phyloP scores from a whole-genome alignment of 805 yeast genomes.

The Zygotorulaspora chibaensis region DNA sequence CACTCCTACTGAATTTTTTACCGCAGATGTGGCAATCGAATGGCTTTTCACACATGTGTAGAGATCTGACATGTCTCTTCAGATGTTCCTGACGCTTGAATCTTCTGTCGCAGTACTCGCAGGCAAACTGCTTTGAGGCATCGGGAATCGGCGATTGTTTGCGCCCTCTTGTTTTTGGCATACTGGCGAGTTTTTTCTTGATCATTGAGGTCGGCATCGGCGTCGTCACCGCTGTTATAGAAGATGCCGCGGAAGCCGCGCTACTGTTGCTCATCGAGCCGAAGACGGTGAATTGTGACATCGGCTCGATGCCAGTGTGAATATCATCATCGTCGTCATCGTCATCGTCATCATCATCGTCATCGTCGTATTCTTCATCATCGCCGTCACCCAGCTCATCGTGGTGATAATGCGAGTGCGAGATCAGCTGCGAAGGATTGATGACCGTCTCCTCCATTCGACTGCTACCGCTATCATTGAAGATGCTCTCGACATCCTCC shows the following conservation, averaged over 20 bases:
- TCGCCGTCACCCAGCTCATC: background rate
- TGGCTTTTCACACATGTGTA: slow-evolving; percentile 72
- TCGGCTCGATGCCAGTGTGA: slow-evolving; percentile 9
- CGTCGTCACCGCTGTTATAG: slow-evolving; percentile 3
- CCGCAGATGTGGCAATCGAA: slow-evolving; percentile 57
- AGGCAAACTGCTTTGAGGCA: slow-evolving; percentile 52
- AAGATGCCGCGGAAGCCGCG: slow-evolving; percentile 5
- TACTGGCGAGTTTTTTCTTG: slow-evolving; percentile 19
- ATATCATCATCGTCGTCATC: slow-evolving; percentile 8
- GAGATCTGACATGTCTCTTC: slow-evolving; percentile 66
- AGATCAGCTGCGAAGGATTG: slow-evolving; percentile 16
- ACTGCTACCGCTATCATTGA: background rate
- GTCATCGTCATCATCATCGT: slow-evolving; percentile 7
- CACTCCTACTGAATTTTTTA: slow-evolving; percentile 62
- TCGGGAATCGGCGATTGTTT: slow-evolving; percentile 61
- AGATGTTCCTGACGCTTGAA: slow-evolving; percentile 76
- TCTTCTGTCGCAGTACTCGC: slow-evolving; percentile 58
- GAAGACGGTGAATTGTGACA: slow-evolving; percentile 10
- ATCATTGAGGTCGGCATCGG: slow-evolving; percentile 7
- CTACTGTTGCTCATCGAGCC: background rate
- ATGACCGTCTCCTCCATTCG: slow-evolving; percentile 17
- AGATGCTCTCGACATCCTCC: background rate
- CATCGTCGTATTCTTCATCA: slow-evolving; percentile 4
- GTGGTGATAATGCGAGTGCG: background rate
- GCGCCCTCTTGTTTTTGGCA: slow-evolving; percentile 54